phyloP scores from a whole-genome alignment of 805 yeast species.

The Wickerhamomyces rabaulensis region DNA sequence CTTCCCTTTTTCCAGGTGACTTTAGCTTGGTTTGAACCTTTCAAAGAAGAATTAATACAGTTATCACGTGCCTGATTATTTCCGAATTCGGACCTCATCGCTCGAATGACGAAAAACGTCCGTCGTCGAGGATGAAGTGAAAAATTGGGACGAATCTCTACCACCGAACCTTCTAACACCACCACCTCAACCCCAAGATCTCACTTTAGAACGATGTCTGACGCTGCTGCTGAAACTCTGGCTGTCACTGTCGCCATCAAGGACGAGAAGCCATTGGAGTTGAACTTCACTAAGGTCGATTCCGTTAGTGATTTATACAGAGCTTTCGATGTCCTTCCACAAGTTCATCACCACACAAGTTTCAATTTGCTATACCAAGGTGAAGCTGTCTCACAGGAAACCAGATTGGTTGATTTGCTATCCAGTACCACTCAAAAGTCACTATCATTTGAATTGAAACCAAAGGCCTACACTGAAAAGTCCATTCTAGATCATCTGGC shows the following conservation, averaged over 20 bases:
- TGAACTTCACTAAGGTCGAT: slow-evolving; percentile 30
- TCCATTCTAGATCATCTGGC: slow-evolving; percentile 57
- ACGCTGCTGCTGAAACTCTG: neutral
- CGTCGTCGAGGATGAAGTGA: neutral
- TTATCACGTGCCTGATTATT: neutral
- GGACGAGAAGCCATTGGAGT: slow-evolving; percentile 13
- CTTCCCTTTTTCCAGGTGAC: no score
- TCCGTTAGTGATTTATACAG: slow-evolving; percentile 52
- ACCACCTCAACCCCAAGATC: neutral
- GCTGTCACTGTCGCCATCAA: neutral
- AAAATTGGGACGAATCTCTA: neutral
- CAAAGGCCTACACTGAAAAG: slow-evolving; percentile 55
- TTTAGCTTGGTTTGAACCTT: neutral
- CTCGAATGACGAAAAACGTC: neutral
- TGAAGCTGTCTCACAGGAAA: slow-evolving; percentile 26
- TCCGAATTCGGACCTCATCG: neutral
- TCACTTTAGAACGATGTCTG: slow-evolving; percentile 1
- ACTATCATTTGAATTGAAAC: slow-evolving; percentile 41
- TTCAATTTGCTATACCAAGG: slow-evolving; percentile 41
- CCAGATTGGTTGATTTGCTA: slow-evolving; percentile 24
- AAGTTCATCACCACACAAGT: slow-evolving; percentile 55
- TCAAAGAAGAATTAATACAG: no score
- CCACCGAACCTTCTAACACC: neutral
- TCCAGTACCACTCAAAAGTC: slow-evolving; percentile 19
- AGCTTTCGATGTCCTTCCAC: slow-evolving; percentile 51